Evolutionary conservation across 306 rosid species (phyloP), one percentile per base, ranked within the genome.

Genomic region (Cicer pinnatifidum): DNA sequence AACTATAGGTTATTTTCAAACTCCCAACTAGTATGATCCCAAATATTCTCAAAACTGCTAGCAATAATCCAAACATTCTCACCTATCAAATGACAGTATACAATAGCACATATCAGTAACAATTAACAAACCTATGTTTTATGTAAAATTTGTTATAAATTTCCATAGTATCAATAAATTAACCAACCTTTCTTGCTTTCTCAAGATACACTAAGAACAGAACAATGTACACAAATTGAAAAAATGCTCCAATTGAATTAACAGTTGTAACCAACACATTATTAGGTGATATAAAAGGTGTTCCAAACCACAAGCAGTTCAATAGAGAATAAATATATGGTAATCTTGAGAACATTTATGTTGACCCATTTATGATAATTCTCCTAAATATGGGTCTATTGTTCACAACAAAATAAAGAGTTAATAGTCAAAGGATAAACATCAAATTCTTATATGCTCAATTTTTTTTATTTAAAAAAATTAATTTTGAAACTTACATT

Each of bases 221-320:
- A 71, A 61, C 48, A 41, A 79, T 82, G 96, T 92, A 92, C 75
- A 81, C 78, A 50, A 90, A 54, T 65, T 92, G 98, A 81, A 92
- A 88, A 13, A 84, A 83, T 1, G 95, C 96, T 35, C 98, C 98
- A 48, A 78, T 20, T 20, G 23, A 20, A 20, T 20, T 20, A 20
- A 20, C 23, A 20, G 2, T 20, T 20, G 23, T 20, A 47, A 92
- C 73, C 92, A 90, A 41, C 2, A 84, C 0, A 79, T 92, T 92
- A 66, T 90, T 76, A 0, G 85, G 58, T 45, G 98, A 88, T 81
- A 92, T 11, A 12, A 87, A 20, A 44, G 95, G 96, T 0, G 89
- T 71, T 73, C 95, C 98, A 73, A 90, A 92, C 98, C 98, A 92
- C 84, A 90, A 72, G 86, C 98, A 92, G 78, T 88, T 92, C 86